A percentile compares a stretch with the other conserved stretches of the same genome.
Evolutionary conservation across 2,329 filamentous ascomycete genomes (phyloP).

Genomic region (Xylariales sp.): DNA sequence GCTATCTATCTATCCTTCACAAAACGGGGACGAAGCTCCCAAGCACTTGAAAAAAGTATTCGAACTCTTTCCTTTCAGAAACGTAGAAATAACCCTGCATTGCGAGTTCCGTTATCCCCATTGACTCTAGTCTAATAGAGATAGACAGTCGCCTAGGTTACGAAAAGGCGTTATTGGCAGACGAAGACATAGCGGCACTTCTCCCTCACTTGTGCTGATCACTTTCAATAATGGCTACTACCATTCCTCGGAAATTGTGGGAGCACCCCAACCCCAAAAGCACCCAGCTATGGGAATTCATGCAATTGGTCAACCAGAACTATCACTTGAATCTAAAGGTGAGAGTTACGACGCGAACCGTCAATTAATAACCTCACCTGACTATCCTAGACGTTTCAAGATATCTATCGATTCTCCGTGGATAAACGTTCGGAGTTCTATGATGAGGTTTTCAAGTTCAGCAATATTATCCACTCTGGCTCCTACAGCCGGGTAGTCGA

Average conservation of each 20-base stretch:
- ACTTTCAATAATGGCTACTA: conserved; percentile 24
- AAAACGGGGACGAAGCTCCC: background rate
- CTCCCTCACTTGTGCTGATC: background rate
- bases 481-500: conserved; percentile 72
- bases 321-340: conserved; percentile 69
- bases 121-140: background rate
- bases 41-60: background rate
- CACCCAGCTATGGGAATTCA: conserved; percentile 75
- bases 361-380: conserved; percentile 8
- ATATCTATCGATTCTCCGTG: conserved; percentile 78
- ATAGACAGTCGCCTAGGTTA: background rate
- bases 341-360: conserved; percentile 32
- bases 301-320: conserved; percentile 71
- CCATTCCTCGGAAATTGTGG: conserved; percentile 72
- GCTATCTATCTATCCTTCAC: background rate
- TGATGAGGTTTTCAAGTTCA: conserved; percentile 69
- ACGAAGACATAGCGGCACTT: background rate
- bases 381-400: conserved; percentile 68
- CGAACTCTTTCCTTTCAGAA: background rate
- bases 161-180: background rate
- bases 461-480: conserved; percentile 73
- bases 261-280: conserved; percentile 70
- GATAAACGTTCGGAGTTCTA: conserved; percentile 72
- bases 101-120: background rate
- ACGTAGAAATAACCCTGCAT: background rate